Conservation (phyloP, 495 filamentous ascomycete species). For the Rhizodiscina lignyota region DNA sequence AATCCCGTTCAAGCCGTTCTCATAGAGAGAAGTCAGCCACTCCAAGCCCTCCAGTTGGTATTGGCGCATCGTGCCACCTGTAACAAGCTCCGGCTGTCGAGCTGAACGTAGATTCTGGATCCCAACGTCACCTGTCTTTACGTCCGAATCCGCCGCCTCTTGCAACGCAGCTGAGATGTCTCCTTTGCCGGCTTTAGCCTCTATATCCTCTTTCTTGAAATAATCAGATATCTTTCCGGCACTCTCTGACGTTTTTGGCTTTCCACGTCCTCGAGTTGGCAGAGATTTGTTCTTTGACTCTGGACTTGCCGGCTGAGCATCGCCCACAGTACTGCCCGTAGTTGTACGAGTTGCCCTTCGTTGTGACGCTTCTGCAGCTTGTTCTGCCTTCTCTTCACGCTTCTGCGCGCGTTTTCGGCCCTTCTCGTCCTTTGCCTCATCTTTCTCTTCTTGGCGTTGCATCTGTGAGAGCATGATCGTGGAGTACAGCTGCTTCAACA, state of each 20-base stretch:
- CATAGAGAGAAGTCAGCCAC: constrained; percentile 73
- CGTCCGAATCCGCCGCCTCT: constrained; percentile 36
- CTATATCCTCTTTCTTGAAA: constrained; percentile 39
- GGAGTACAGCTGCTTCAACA: constrained; percentile 19
- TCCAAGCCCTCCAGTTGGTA: constrained; percentile 92
- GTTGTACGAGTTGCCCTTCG: constrained; percentile 15
- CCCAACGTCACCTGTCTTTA: constrained; percentile 47
- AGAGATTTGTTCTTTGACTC: constrained; percentile 5
- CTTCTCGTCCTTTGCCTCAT: constrained; percentile 29
- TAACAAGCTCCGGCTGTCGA: constrained; percentile 67
- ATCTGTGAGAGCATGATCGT: constrained; percentile 46
- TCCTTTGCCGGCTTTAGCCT: constrained; percentile 32
- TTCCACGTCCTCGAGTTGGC: constrained; percentile 7
- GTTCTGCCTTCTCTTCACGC: constrained; percentile 23
- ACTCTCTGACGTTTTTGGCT: constrained; percentile 15
- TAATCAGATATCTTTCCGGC: constrained; percentile 34
- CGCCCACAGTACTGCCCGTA: constrained; percentile 3
- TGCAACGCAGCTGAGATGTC: constrained; percentile 36
- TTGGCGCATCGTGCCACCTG: constrained; percentile 76
- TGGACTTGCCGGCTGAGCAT: constrained; percentile 4
- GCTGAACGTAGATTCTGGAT: constrained; percentile 66
- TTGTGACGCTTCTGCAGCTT: constrained; percentile 18
- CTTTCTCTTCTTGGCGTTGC: constrained; percentile 43
- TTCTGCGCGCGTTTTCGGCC: constrained; percentile 23
- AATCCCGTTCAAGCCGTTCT: constrained; percentile 91